Evolutionary conservation across 2,329 filamentous ascomycete genomes (phyloP).

Genomic region (Dactylellina cionopaga): DNA sequence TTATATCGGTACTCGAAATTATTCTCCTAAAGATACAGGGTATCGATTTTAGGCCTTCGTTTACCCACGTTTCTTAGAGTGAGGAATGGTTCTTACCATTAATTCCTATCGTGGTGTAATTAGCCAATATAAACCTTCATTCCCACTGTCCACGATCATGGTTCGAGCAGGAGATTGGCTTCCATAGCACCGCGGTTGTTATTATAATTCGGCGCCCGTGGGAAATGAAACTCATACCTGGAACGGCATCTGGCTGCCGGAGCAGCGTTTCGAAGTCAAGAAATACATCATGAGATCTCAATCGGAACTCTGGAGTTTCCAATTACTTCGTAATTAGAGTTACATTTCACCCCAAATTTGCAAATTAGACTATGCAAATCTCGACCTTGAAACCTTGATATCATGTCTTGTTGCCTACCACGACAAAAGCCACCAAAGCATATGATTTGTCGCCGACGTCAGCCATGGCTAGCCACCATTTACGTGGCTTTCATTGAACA

Average conservation of each 20-base stretch:
- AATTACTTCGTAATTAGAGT: constrained; percentile 48
- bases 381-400: constrained; percentile 35
- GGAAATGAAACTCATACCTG: constrained; percentile 53
- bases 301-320: constrained; percentile 4
- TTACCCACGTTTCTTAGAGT: constrained; percentile 51
- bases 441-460: constrained; percentile 44
- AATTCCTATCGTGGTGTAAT: constrained; percentile 34
- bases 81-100: constrained; percentile 15
- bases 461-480: constrained; percentile 40
- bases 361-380: constrained; percentile 50
- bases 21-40: constrained; percentile 49
- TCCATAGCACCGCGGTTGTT: constrained; percentile 34
- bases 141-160: constrained; percentile 51
- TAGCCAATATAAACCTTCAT: constrained; percentile 41
- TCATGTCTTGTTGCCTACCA: constrained; percentile 44
- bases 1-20: constrained; percentile 48
- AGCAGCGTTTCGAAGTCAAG: constrained; percentile 33
- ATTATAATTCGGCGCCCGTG: constrained; percentile 51
- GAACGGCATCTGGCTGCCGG: constrained; percentile 43
- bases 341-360: constrained; percentile 51
- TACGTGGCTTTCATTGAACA: constrained; percentile 41
- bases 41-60: constrained; percentile 38
- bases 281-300: not conserved
- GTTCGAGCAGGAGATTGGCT: constrained; percentile 50
- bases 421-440: constrained; percentile 30